Conservation (phyloP, 2,329 filamentous ascomycete genomes). For the Penicillium aurantiogriseum region DNA sequence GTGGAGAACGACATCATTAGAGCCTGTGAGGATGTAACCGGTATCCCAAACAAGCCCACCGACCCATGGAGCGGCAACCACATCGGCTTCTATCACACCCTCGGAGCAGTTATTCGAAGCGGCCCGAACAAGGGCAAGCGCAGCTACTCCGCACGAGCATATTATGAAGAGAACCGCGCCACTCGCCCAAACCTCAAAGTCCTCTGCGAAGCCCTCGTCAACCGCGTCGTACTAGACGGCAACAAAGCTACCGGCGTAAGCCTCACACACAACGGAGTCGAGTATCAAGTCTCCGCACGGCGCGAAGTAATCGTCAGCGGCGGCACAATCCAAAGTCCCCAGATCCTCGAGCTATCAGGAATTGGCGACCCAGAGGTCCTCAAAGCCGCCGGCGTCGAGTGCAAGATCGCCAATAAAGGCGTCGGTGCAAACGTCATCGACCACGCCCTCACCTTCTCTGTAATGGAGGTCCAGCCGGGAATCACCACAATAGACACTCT, state of each 20-base stretch:
- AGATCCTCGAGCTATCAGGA: slow-evolving; percentile 60
- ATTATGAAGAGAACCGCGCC: slow-evolving; percentile 34
- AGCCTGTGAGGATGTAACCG: slow-evolving; percentile 16
- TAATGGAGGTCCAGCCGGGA: slow-evolving; percentile 13
- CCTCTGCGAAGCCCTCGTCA: slow-evolving; percentile 46
- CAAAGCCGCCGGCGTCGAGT: slow-evolving; percentile 39
- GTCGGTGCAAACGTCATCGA: slow-evolving; percentile 53
- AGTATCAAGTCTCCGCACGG: slow-evolving; percentile 34
- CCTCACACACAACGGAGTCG: slow-evolving; percentile 40
- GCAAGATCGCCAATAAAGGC: slow-evolving; percentile 44
- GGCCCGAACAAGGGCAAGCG: slow-evolving; percentile 31
- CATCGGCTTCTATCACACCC: slow-evolving; percentile 40
- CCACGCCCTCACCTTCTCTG: slow-evolving; percentile 27
- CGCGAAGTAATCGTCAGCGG: slow-evolving; percentile 60
- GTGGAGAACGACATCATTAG: slow-evolving; percentile 22
- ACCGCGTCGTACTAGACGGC: slow-evolving; percentile 27
- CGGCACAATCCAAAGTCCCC: slow-evolving; percentile 57
- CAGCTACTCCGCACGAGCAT: slow-evolving; percentile 44
- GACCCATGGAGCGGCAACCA: slow-evolving; percentile 39
- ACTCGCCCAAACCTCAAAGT: slow-evolving; percentile 47
- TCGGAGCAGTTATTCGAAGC: slow-evolving; percentile 29
- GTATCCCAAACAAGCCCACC: slow-evolving; percentile 7
- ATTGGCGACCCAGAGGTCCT: slow-evolving; percentile 52
- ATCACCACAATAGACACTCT: slow-evolving; percentile 13
- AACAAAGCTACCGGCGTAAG: slow-evolving; percentile 40